Base-by-base conservation (phyloP, 148 eudicot species). In the Amaranthus hypochondriacus region DNA sequence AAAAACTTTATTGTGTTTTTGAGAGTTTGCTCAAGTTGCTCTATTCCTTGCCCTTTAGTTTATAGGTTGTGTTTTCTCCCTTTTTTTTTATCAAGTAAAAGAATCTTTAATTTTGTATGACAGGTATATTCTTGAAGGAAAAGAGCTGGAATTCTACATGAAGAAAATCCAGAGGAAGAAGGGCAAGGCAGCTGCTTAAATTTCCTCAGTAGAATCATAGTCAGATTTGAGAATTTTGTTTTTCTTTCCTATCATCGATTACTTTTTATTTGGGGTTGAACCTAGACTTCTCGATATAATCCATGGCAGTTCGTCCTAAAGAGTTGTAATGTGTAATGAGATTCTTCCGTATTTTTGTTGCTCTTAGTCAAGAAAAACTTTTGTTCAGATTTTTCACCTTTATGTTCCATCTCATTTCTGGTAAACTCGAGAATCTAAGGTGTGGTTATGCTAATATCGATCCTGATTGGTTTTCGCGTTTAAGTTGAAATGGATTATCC, bases 111-210 rank as follows among this genome's bases (percentile, higher is more conserved):
- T 52, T 61, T 48, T 66, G 43, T 3, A 39, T 64, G 43, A 48
- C 77, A 89, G 94, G 57, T 89, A 89, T 57, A 89, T 89, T 15
- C 74, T 89, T 79, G 93, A 89, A 66, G 93, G 93, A 21, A 89
- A 87, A 68, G 93, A 89, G 86, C 74, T 89, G 48, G 93, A 89
- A 72, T 89, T 89, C 76, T 89, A 89, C 88, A 86, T 85, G 94
- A 89, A 87, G 88, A 89, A 89, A 75, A 75, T 89, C 79, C 93
- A 89, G 76, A 82, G 66, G 81, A 89, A 89, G 89, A 89, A 89
- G 84, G 93, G 93, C 58, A 89, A 89, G 76, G 75, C 87, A 12
- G 89, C 89, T 43, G 89, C 88, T 73, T 84, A 81, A 83, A 49
- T 48, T 63, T 72, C 66, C 9, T 54, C 56, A 56, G 9, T 75